Base-by-base conservation (phyloP, 805 yeast species). In the Danielia reshetovae region DNA sequence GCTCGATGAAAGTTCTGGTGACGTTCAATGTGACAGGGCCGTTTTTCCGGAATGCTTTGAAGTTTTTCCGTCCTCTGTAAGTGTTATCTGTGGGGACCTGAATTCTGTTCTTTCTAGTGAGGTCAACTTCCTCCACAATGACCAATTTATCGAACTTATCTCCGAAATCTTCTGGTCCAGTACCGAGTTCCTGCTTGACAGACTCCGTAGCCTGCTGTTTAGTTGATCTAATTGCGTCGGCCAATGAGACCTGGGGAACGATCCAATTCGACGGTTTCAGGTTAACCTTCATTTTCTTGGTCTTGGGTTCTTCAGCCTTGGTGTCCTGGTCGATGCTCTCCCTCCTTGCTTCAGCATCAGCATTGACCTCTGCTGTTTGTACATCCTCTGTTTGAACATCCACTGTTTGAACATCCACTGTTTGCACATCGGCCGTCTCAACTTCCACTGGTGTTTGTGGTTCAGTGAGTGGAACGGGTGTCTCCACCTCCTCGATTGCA, bases 1-100 rank as follows among this genome's bases (percentile, higher is more conserved):
- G 43, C 21, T 37, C 42, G 27, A 45, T 32, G 29, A 23, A 45
- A 2, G 48, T 38, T 24, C 51, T 17, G 7, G 48, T 43, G 29
- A 43, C 34, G 22, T 31, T 35, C 18, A 36, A 33, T 9, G 33
- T 38, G 5, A 29, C 25, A 5, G 28, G 34, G 6, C 45, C 43
- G 9, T 23, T 28, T 15, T 36, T 45, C 4, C 31, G 19, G 35
- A 47, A 47, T 0, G 36, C 25, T 27, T 47, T 47, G 30, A 47
- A 47, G 29, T 47, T 47, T 15, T 38, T 46, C 4, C 50, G 40
- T 4, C 42, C 41, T 5, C 12, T 16, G 24, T 35, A 37, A 3
- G 15, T 12, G 5, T 18, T 21, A 18, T 27, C 28, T 8, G 11
- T 15, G 9, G 15, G 7, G 11, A 15, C 24, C 22, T 7, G 9